Percentiles rank a stretch among this genome's conserved stretches.
These are phyloP conservation scores for Acidiella bohemica DNA, from an alignment of 495 filamentous ascomycete species.

Conservation along the genomic window DNA sequence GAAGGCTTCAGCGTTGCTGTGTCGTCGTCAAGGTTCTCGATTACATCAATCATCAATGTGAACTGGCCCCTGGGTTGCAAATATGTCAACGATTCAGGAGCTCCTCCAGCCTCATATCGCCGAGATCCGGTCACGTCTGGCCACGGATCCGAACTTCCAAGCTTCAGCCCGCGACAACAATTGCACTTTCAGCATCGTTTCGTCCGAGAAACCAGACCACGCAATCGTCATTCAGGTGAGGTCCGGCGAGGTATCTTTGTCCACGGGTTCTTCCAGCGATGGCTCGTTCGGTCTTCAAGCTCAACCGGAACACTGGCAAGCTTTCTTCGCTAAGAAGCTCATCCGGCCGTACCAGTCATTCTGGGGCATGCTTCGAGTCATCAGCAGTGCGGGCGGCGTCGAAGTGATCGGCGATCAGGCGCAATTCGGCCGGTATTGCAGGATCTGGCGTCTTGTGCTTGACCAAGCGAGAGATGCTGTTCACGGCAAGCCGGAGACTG, in stretches of 20 bases:
- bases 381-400: slow-evolving; percentile 28
- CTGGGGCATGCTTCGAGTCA: slow-evolving; percentile 32
- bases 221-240: slow-evolving; percentile 22
- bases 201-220: slow-evolving; percentile 14
- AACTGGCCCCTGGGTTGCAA: too few species aligned
- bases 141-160: slow-evolving; percentile 6
- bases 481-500: slow-evolving; percentile 20
- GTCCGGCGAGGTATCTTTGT: slow-evolving; percentile 17
- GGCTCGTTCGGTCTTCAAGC: slow-evolving; percentile 24
- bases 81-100: background rate
- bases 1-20: too few species aligned
- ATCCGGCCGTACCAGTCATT: slow-evolving; percentile 28
- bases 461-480: slow-evolving; percentile 27
- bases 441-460: slow-evolving; percentile 28
- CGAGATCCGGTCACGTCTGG: background rate
- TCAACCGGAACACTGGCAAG: slow-evolving; percentile 28
- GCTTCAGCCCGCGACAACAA: slow-evolving; percentile 1
- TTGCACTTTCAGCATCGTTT: slow-evolving; percentile 2
- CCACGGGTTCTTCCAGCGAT: slow-evolving; percentile 11
- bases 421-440: slow-evolving; percentile 24
- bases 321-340: slow-evolving; percentile 28
- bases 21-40: too few species aligned
- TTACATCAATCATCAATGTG: too few species aligned
- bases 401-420: slow-evolving; percentile 24
- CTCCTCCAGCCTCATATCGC: slow-evolving; percentile 1